These are phyloP conservation scores for Beauveria asiatica DNA, from an alignment of 2,329 filamentous ascomycete genomes.

Conservation along the genomic window DNA sequence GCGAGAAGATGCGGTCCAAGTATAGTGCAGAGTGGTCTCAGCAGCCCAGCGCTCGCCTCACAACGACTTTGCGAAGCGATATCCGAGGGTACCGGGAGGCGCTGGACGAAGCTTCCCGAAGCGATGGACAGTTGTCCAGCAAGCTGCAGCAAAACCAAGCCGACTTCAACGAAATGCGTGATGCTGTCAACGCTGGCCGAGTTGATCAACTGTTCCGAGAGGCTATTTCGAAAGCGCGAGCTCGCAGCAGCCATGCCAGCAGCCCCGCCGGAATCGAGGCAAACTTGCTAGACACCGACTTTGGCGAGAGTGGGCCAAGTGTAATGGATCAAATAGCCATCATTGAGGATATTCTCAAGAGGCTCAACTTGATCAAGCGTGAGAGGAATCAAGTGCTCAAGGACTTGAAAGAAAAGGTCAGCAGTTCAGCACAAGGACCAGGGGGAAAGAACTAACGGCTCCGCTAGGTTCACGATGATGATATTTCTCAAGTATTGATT, in stretches of 20 bases:
- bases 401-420: conserved; percentile 93
- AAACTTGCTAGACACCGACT: conserved; percentile 85
- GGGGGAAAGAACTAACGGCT: background rate
- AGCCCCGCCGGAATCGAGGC: conserved; percentile 59
- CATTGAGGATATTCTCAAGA: conserved; percentile 86
- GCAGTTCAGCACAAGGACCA: conserved; percentile 15
- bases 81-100: conserved; percentile 83
- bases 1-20: conserved; percentile 98
- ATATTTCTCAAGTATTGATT: conserved; percentile 95
- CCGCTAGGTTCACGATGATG: conserved; percentile 78
- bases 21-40: conserved; percentile 96
- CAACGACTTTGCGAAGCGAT: conserved; percentile 77
- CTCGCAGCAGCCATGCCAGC: conserved; percentile 50
- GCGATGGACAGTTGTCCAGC: conserved; percentile 72
- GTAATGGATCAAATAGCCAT: conserved; percentile 82
- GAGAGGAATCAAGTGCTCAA: conserved; percentile 89
- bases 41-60: conserved; percentile 85
- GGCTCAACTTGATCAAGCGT: conserved; percentile 82
- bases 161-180: conserved; percentile 93
- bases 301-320: conserved; percentile 69
- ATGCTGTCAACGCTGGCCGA: conserved; percentile 77
- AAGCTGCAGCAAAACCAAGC: conserved; percentile 79
- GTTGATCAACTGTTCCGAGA: conserved; percentile 83
- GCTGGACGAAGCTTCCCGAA: conserved; percentile 78
- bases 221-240: conserved; percentile 71